These are phyloP conservation scores for Phytophthora chlamydospora DNA, from an alignment of 352 stramenopile genomes.

Conservation along the genomic window DNA sequence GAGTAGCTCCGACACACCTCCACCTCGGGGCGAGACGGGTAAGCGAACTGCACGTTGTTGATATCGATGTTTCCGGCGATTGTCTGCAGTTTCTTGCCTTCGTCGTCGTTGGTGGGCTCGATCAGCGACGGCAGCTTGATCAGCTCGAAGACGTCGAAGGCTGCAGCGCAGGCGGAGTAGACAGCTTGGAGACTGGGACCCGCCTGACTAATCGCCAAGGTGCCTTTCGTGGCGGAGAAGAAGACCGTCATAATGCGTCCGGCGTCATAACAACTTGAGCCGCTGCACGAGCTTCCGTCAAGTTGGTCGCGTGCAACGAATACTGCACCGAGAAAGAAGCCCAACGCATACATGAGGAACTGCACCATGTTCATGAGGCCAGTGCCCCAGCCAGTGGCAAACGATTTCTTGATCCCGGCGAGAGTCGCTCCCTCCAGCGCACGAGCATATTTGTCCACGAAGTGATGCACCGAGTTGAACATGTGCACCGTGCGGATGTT, in stretches of 20 bases:
- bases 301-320: conserved; percentile 49
- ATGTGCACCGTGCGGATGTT: conserved; percentile 70
- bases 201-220: conserved; percentile 56
- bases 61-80: conserved; percentile 80
- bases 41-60: conserved; percentile 70
- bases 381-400: conserved; percentile 24
- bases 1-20: conserved; percentile 45
- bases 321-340: conserved; percentile 66
- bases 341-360: conserved; percentile 60
- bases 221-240: conserved; percentile 53
- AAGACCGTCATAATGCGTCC: conserved; percentile 59
- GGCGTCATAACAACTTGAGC: conserved; percentile 48
- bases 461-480: conserved; percentile 52
- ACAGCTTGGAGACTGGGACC: conserved; percentile 49
- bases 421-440: conserved; percentile 35
- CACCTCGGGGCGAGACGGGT: conserved; percentile 54
- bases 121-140: conserved; percentile 61
- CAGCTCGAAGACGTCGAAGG: conserved; percentile 55
- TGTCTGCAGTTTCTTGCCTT: conserved; percentile 24
- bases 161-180: conserved; percentile 37
- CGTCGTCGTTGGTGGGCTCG: conserved; percentile 35
- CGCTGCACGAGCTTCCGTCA: conserved; percentile 23
- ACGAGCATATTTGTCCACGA: conserved; percentile 49
- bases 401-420: conserved; percentile 47
- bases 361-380: conserved; percentile 58